Evolutionary conservation across 495 filamentous ascomycete genomes (phyloP), one percentile per base, ranked within the genome.

Genomic region (Usnea hakonensis): DNA sequence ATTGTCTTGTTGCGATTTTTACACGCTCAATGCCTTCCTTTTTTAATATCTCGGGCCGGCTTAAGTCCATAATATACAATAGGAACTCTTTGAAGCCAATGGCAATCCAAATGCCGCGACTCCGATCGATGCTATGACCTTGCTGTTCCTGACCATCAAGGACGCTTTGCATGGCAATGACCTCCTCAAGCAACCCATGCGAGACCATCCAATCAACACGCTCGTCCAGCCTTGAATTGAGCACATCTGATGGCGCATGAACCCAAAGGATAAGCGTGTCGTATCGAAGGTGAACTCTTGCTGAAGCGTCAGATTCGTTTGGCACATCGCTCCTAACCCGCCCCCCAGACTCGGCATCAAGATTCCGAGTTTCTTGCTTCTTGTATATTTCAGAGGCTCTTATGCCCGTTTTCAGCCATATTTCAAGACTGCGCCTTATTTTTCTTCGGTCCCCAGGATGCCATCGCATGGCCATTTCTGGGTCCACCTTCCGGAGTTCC

Each of bases 31-130:
- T 69, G 13, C 78, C 80, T 33, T 75, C 63, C 37, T 61, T 32
- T 53, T 72, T 79, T 57, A 84, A 62, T 0, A 65, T 64, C 57
- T 78, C 70, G 21, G 50, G 52, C 14, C 13, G 1, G 84, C 66
- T 32, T 84, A 76, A 44, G 73, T 65, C 82, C 5, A 76, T 62
- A 26, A 92, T 76, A 64, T 89, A 96, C 0, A 81, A 78, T 56
- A 87, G 78, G 71, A 96, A 84, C 71, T 99, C 90, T 68, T 94
- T 95, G 72, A 90, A 96, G 1, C 95, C 95, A 66, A 99, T 97
- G 14, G 91, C 93, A 56, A 94, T 85, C 90, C 91, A 97, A 17
- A 97, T 94, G 4, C 95, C 95, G 35, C 85, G 82, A 0, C 82
- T 87, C 55, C 80, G 76, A 65, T 97, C 89, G 26, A 94, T 74